phyloP scores from a whole-genome alignment of 1,139 yeast genomes.

The Hemisphaericaspora subhashii region DNA sequence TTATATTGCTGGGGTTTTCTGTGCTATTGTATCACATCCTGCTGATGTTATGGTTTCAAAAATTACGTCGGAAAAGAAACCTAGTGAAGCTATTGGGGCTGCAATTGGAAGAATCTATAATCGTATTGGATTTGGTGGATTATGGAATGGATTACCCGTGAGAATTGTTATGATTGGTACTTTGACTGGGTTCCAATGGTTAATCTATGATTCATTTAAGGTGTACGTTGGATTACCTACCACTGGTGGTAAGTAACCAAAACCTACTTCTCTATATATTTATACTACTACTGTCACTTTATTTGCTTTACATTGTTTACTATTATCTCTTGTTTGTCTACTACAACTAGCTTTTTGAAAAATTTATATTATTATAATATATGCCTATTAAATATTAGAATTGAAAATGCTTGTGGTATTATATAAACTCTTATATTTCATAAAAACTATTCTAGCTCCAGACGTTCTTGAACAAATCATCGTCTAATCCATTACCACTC shows the following conservation, averaged over 20 bases:
- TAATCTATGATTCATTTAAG: constrained; percentile 91
- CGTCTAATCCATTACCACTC: constrained; percentile 29
- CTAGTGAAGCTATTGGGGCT: constrained; percentile 63
- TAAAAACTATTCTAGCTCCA: constrained; percentile 46
- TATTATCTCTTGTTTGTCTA: too few species aligned
- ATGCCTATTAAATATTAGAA: not conserved
- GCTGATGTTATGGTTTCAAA: constrained; percentile 97
- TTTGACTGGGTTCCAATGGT: constrained; percentile 95
- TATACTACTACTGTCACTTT: not conserved
- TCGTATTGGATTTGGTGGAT: constrained; percentile 82
- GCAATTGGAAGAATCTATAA: constrained; percentile 74
- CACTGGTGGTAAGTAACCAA: constrained; percentile 63
- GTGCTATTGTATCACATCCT: constrained; percentile 94
- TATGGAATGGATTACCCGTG: constrained; percentile 93
- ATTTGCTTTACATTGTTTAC: not conserved
- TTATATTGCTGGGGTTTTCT: constrained; percentile 92
- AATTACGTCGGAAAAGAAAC: constrained; percentile 71
- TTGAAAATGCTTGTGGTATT: too few species aligned
- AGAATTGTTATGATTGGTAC: constrained; percentile 97
- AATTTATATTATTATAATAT: not conserved
- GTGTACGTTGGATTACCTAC: constrained; percentile 90
- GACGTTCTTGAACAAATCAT: constrained; percentile 53
- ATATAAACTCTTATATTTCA: too few species aligned
- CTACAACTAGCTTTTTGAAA: too few species aligned
- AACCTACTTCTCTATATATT: not conserved